Evolutionary conservation across 768 basidiomycete species (phyloP), one percentile per base, ranked within the genome.

Genomic region (Lactifluus hygrophoroides): DNA sequence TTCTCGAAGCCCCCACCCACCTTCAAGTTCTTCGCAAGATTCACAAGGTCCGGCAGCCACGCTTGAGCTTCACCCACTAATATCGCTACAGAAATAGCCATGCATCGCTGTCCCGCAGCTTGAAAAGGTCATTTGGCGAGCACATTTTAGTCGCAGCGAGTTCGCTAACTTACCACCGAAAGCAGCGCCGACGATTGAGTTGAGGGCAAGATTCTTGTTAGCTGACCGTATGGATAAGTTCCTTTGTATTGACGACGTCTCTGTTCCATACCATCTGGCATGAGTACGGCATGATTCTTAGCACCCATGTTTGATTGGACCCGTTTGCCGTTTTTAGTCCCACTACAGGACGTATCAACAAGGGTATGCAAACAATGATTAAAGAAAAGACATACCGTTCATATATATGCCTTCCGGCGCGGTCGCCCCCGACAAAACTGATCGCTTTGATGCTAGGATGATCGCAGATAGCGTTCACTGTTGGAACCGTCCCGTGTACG

Each of bases 61-160:
- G 81, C 75, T 48, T 81, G 79, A 40, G 83, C 77, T 43, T 83
- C 77, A 34, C 95, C 95, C 32, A 99, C 90, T 51, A 95, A 78
- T 28, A 96, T 70, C n/a, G 77, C 88, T 32, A 94, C 92, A 13
- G 93, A 95, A 43, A 95, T 74, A 13, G 93, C 94, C 94, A 96
- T 97, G 74, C 94, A 98, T 57, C 96, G 82, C 70, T 98, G 95
- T 13, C 95, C 95, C 30, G 95, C 95, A 63, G 95, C 95, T 81
- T 68, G 43, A 48, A 40, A 13, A 43, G 54, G 69, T 69, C 19
- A 17, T 59, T 10, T 38, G n/a, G 23, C 7, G 68, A 63, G 7
- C 54, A 64, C 35, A 68, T 71, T 40, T 28, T 62, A 30, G 56
- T 50, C 46, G 52, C 38, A 2, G 42, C 23, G 2, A 58, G 23